These are phyloP conservation scores for Pleurotus ostreatus DNA, from an alignment of 768 basidiomycete genomes.

Conservation along the genomic window DNA sequence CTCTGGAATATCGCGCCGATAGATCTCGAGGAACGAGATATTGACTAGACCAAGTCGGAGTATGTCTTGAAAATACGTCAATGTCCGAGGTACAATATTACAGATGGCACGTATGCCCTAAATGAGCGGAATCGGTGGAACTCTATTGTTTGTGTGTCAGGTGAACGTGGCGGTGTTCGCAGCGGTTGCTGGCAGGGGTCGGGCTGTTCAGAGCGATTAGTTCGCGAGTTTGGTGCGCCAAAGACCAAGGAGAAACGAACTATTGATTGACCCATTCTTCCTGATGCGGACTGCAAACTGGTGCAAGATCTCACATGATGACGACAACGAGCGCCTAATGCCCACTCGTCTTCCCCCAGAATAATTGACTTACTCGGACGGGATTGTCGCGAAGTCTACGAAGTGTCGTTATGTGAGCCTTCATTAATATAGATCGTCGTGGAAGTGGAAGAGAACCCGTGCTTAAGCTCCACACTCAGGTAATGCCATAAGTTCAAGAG, in stretches of 20 bases:
- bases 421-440: not conserved
- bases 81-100: constrained; percentile 4
- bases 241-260: constrained; percentile 9
- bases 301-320: not conserved
- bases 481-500: not conserved
- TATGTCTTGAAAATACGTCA: constrained; percentile 3
- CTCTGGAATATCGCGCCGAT: constrained; percentile 4
- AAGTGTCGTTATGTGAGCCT: not conserved
- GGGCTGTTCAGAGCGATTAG: constrained; percentile 7
- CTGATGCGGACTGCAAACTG: constrained; percentile 6
- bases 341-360: not conserved
- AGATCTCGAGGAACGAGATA: constrained; percentile 5
- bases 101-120: constrained; percentile 5
- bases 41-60: constrained; percentile 4
- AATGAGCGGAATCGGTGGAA: constrained; percentile 3
- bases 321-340: constrained; percentile 1
- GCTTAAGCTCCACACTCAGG: not conserved
- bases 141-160: not conserved
- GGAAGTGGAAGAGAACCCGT: not conserved
- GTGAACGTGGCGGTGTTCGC: not conserved
- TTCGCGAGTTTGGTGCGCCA: constrained; percentile 7
- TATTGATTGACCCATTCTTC: constrained; percentile 7
- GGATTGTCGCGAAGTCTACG: not conserved
- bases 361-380: not conserved
- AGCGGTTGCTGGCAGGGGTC: not conserved